Evolutionary conservation across 1,284 basidiomycete species (phyloP).

Genomic region (Sanguinoderma infundibulare): DNA sequence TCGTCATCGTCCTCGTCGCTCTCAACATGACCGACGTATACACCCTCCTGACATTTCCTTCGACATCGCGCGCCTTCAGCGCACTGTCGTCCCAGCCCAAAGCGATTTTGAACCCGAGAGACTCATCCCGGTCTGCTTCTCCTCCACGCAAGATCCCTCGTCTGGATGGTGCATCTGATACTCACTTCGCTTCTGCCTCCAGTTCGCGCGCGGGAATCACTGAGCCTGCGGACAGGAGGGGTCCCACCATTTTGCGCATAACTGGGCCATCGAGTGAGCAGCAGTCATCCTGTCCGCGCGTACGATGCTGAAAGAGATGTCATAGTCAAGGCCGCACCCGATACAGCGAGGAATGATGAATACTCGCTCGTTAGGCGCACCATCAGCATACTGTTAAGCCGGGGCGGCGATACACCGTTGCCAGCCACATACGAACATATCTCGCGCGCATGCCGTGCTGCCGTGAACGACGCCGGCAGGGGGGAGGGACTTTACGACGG

Average conservation of each 20-base stretch:
- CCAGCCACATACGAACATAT: conserved; percentile 58
- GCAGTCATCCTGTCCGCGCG: conserved; percentile 9
- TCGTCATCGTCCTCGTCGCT: neutral
- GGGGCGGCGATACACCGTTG: conserved; percentile 36
- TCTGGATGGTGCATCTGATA: conserved; percentile 63
- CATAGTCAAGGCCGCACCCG: conserved; percentile 23
- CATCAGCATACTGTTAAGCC: conserved; percentile 49
- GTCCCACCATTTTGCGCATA: conserved; percentile 50
- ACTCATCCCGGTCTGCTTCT: conserved; percentile 49
- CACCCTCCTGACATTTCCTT: conserved; percentile 54
- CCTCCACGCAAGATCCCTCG: conserved; percentile 71
- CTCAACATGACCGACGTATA: conserved; percentile 31
- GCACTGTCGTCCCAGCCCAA: conserved; percentile 42
- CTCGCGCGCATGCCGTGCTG: conserved; percentile 56
- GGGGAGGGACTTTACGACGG: conserved; percentile 59
- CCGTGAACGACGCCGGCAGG: conserved; percentile 53
- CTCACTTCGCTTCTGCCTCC: conserved; percentile 51
- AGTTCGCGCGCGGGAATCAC: conserved; percentile 44
- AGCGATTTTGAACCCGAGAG: conserved; percentile 32
- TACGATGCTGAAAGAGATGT: neutral
- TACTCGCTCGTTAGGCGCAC: conserved; percentile 43
- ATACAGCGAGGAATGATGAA: conserved; percentile 24
- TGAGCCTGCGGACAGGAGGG: conserved; percentile 31
- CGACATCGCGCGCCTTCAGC: conserved; percentile 56
- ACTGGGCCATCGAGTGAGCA: conserved; percentile 43